phyloP scores from a whole-genome alignment of 345 rosid genomes.

The Rhizophora mangle region DNA sequence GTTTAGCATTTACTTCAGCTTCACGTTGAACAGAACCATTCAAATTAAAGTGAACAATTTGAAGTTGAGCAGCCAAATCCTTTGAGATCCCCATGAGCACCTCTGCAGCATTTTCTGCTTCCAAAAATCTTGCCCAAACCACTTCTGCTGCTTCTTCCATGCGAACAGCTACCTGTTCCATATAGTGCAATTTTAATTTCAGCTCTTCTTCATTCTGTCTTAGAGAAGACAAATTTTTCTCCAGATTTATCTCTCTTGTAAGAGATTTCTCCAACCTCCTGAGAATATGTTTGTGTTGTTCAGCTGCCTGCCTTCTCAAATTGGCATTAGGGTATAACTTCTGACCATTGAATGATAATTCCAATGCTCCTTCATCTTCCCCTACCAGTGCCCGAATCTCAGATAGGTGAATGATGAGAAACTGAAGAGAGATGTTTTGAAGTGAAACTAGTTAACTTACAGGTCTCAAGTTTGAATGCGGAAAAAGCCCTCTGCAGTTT shows the following conservation, averaged over 20 bases:
- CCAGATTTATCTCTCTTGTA: slow-evolving; percentile 69
- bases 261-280: slow-evolving; percentile 81
- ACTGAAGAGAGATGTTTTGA: slow-evolving; percentile 5
- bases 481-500: slow-evolving; percentile 57
- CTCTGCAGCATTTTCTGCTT: slow-evolving; percentile 85
- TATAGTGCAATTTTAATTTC: slow-evolving; percentile 69
- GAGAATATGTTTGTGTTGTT: slow-evolving; percentile 52
- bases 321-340: slow-evolving; percentile 29
- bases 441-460: slow-evolving; percentile 38
- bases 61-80: slow-evolving; percentile 61
- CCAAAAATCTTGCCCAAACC: slow-evolving; percentile 87
- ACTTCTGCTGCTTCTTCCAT: slow-evolving; percentile 99
- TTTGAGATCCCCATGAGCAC: slow-evolving; percentile 83
- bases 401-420: slow-evolving; percentile 13
- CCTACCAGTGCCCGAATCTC: slow-evolving; percentile 43
- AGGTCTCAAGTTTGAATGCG: slow-evolving; percentile 48
- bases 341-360: slow-evolving; percentile 40
- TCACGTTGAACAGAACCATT: slow-evolving; percentile 61
- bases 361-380: slow-evolving; percentile 35
- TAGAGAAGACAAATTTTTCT: slow-evolving; percentile 57
- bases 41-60: slow-evolving; percentile 64
- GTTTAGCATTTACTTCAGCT: slow-evolving; percentile 48
- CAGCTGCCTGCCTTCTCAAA: slow-evolving; percentile 45
- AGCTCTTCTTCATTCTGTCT: slow-evolving; percentile 71
- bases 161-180: slow-evolving; percentile 70